Conservation (phyloP, 192 early-diverging fungal species). For the Chytriomyces sp. region DNA sequence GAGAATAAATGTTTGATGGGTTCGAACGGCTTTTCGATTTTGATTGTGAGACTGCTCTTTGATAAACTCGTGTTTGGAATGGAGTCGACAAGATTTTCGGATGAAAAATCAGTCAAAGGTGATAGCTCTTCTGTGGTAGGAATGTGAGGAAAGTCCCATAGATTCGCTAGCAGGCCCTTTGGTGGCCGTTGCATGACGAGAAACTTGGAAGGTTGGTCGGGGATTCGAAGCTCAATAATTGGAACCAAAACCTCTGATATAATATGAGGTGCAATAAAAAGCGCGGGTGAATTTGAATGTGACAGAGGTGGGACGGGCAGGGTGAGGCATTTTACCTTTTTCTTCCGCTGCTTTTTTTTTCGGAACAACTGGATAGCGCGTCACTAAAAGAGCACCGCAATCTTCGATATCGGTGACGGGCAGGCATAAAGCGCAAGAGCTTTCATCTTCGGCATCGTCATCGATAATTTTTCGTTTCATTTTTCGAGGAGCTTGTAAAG, state of each 20-base stretch:
- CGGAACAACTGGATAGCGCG: slow-evolving; percentile 63
- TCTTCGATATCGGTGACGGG: slow-evolving; percentile 46
- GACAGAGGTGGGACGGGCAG: background rate
- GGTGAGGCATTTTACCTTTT: slow-evolving; percentile 50
- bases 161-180: slow-evolving; percentile 68
- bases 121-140: slow-evolving; percentile 22
- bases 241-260: slow-evolving; percentile 52
- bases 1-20: slow-evolving; percentile 68
- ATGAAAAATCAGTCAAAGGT: too few relatives aligned
- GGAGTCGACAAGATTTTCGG: slow-evolving; percentile 4
- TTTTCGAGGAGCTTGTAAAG: background rate
- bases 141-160: slow-evolving; percentile 76
- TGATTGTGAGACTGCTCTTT: too few relatives aligned
- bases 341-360: slow-evolving; percentile 66
- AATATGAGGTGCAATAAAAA: too few relatives aligned
- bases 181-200: slow-evolving; percentile 63
- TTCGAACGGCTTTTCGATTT: too few relatives aligned
- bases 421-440: slow-evolving; percentile 7
- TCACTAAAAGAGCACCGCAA: slow-evolving; percentile 12
- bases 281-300: slow-evolving; percentile 28
- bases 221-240: slow-evolving; percentile 51
- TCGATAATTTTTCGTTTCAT: too few relatives aligned
- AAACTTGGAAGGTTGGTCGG: slow-evolving; percentile 43
- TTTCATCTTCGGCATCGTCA: too few relatives aligned
- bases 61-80: slow-evolving; percentile 13